A percentile compares a stretch with the other conserved stretches of the same genome.
Evolutionary conservation across 176 grass and related monocot genomes (phyloP).

Genomic region (Phoenix dactylifera): DNA sequence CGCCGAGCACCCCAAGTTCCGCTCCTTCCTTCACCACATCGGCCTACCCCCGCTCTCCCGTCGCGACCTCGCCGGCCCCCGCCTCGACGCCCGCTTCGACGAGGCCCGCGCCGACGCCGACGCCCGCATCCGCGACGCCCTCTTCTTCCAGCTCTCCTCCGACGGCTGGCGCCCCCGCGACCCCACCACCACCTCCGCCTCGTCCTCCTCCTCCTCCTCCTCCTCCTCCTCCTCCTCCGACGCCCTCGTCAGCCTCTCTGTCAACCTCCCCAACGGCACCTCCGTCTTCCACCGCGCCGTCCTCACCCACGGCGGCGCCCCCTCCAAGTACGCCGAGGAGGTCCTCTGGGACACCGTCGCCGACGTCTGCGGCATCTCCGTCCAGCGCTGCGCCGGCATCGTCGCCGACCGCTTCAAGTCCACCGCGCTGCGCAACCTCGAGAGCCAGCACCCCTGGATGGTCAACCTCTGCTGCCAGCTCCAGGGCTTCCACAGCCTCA

Average conservation of each 20-base stretch:
- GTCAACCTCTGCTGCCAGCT: conserved; percentile 72
- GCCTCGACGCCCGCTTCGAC: conserved; percentile 47
- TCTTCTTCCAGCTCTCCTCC: conserved; percentile 78
- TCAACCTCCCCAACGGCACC: conserved; percentile 8
- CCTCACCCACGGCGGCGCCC: conserved; percentile 1
- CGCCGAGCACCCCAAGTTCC: conserved; percentile 61
- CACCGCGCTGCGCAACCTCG: conserved; percentile 55
- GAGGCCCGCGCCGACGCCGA: conserved; percentile 36
- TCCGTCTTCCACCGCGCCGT: conserved; percentile 11
- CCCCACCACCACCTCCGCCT: neutral
- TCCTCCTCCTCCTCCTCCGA: conserved; percentile 1
- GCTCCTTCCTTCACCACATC: conserved; percentile 47
- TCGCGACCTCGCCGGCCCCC: conserved; percentile 21
- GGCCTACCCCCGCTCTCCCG: conserved; percentile 39
- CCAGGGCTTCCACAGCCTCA: conserved; percentile 28
- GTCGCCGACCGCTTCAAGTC: conserved; percentile 66
- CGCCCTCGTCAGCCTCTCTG: conserved; percentile 31
- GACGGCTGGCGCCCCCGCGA: conserved; percentile 42
- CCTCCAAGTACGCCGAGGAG: conserved; percentile 42
- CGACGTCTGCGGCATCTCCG: conserved; percentile 20
- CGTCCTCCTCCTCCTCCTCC: neutral
- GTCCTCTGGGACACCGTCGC: conserved; percentile 32
- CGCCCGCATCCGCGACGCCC: conserved; percentile 57
- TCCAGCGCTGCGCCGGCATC: conserved; percentile 62
- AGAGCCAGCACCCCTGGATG: conserved; percentile 66